Evolutionary conservation across 139 green algal species (phyloP), one percentile per base, ranked within the genome.

Genomic region (Micractinium sp.): DNA sequence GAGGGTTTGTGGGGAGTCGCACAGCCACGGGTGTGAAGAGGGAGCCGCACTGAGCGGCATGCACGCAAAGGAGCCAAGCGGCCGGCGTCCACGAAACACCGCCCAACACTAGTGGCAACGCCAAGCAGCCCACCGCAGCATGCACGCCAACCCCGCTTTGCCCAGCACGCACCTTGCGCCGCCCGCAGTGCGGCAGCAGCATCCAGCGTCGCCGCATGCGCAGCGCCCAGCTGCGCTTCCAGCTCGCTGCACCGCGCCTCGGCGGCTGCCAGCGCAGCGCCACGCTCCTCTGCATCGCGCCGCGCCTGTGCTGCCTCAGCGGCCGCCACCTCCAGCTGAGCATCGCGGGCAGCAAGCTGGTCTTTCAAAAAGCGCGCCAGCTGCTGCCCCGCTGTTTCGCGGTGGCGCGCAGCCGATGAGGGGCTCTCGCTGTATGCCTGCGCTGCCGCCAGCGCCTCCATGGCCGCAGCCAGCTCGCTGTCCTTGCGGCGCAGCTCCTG

Each of bases 311-410:
- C 88, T 16, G 82, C 73, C 23, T 84, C 81, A 16, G 27, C 31
- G 0, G 60, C 33, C 5, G 88, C 88, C 2, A 35, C 39, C 12
- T 22, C 35, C 31, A 82, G 66, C 77, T 87, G 63, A 67, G 90
- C 71, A 22, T 93, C 86, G 3, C 63, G 67, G 35, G 85, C 71
- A 63, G 86, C 67, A 7, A 87, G 38, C 87, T 94, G 88, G 60
- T 92, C 87, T 22, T 94, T 94, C 19, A 94, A n/a, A n/a, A 88
- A 91, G 29, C 90, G 89, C 15, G 87, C 80, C 73, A 94, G 85
- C 77, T 92, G 88, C 33, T 92, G 90, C 16, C 85, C 82, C 3
- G 93, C 82, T 38, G 88, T 82, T 53, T 88, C 82, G 31, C 63
- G 67, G 78, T 77, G 87, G 16, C 47, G 56, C 13, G 33, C 22